phyloP scores from a whole-genome alignment of 768 basidiomycete species.

The Pholiota microspora region DNA sequence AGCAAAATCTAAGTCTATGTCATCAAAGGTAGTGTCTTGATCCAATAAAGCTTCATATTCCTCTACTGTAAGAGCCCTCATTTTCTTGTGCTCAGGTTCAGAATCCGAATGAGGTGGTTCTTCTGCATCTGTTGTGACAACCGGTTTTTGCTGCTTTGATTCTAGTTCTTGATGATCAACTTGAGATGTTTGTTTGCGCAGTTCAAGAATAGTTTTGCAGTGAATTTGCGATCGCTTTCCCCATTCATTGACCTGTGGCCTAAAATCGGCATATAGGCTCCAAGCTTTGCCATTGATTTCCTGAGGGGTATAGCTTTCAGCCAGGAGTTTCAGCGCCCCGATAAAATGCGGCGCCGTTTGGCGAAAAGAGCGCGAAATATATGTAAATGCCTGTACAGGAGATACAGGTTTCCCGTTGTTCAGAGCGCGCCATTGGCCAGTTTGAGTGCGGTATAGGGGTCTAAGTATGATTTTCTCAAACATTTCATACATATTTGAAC shows the following conservation, averaged over 20 bases:
- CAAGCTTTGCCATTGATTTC: slow-evolving; percentile 71
- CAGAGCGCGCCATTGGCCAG: slow-evolving; percentile 80
- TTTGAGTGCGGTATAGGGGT: slow-evolving; percentile 73
- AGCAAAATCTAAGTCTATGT: slow-evolving; percentile 35
- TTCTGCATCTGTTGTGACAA: neutral
- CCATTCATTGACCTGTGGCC: slow-evolving; percentile 82
- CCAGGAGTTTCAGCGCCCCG: slow-evolving; percentile 73
- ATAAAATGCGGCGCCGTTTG: slow-evolving; percentile 78
- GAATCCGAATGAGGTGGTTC: neutral
- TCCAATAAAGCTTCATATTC: slow-evolving; percentile 55
- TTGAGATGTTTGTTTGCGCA: slow-evolving; percentile 36
- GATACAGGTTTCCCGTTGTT: slow-evolving; percentile 64
- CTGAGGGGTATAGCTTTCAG: slow-evolving; percentile 51
- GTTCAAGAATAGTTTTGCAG: slow-evolving; percentile 63
- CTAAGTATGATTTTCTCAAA: slow-evolving; percentile 35
- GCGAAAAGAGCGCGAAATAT: slow-evolving; percentile 76
- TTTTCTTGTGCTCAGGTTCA: slow-evolving; percentile 39
- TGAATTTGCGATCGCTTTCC: slow-evolving; percentile 76
- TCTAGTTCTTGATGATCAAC: neutral
- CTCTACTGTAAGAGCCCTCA: slow-evolving; percentile 38
- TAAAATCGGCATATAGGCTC: slow-evolving; percentile 82
- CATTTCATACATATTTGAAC: neutral
- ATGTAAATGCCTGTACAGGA: slow-evolving; percentile 77
- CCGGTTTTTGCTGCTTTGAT: neutral
- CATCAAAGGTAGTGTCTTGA: slow-evolving; percentile 42